Evolutionary conservation across 805 yeast genomes (phyloP), one percentile per base, ranked within the genome.

Genomic region (Kodamaea leandrae): DNA sequence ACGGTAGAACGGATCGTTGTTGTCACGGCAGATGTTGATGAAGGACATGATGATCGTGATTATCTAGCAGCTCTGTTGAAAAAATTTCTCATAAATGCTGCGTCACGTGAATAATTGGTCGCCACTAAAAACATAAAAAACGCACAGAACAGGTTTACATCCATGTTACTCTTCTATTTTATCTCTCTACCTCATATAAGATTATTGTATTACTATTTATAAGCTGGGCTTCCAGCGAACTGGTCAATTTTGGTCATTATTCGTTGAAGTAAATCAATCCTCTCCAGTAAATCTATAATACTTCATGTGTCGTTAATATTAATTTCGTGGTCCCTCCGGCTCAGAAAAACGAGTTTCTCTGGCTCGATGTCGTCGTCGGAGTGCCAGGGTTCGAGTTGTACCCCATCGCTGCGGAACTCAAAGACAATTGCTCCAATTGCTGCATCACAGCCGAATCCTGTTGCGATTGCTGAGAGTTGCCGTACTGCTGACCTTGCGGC

Each of bases 1-100:
- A 74, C 99, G 96, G 81, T 93, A 93, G 67, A 93, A 93, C 33
- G 97, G 97, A 73, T 93, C 99, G 58, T 85, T 82, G 74, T 91
- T 93, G 60, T 89, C 96, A 75, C 99, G 89, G 67, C 96, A 83
- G 57, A 93, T 91, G 68, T 93, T 91, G 61, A 91, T 83, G 54
- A 81, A 73, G 42, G 96, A 85, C 96, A 88, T 88, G 48, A 41
- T 71, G 55, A 21, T 27, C 18, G 32, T 27, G 32, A n/a, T n/a
- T n/a, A n/a, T n/a, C n/a, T n/a, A n/a, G n/a, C n/a, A 17, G 26
- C 19, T 26, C 32, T 25, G 14, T 29, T 12, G n/a, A 28, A 26
- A 39, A 39, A 39, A 39, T 33, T 39, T 39, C 19, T 17, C 16
- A 9, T 7, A 13, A 25, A 21, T 32, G 18, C 20, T 6, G 17